phyloP scores from a whole-genome alignment of 257 asterid species.

The Buddleja alternifolia region DNA sequence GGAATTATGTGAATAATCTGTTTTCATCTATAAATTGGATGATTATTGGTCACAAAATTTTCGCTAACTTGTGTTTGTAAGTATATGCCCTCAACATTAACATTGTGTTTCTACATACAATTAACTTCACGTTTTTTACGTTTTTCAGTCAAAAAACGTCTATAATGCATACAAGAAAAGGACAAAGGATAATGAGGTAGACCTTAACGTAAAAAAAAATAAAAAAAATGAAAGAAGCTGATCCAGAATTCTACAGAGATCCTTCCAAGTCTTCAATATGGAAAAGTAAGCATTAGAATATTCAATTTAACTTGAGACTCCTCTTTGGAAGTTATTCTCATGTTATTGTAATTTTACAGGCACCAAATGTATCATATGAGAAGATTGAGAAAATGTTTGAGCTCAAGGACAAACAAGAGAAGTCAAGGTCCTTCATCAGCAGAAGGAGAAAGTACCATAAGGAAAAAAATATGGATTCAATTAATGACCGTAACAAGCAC shows the following conservation, averaged over 20 bases:
- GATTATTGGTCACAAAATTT: too few species aligned
- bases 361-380: constrained; percentile 71
- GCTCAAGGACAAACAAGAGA: constrained; percentile 82
- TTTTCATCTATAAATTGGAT: not conserved
- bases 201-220: constrained; percentile 78
- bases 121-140: constrained; percentile 24
- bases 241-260: constrained; percentile 90
- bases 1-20: not conserved
- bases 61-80: not conserved
- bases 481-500: constrained; percentile 84
- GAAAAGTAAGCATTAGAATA: constrained; percentile 57
- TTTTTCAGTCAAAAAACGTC: constrained; percentile 88
- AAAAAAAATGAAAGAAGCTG: constrained; percentile 80
- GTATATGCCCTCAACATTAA: not conserved
- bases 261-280: constrained; percentile 99
- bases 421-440: constrained; percentile 80
- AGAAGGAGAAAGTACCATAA: constrained; percentile 93
- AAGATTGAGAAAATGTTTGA: constrained; percentile 91
- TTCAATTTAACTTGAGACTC: not conserved
- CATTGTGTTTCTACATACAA: too few species aligned
- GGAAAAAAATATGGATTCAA: constrained; percentile 96
- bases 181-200: constrained; percentile 61
- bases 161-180: constrained; percentile 90
- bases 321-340: constrained; percentile 6
- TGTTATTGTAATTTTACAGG: constrained; percentile 42